Evolutionary conservation across 176 grass and related monocot genomes (phyloP), one percentile per base, ranked within the genome.

Genomic region (Metroxylon sagu): DNA sequence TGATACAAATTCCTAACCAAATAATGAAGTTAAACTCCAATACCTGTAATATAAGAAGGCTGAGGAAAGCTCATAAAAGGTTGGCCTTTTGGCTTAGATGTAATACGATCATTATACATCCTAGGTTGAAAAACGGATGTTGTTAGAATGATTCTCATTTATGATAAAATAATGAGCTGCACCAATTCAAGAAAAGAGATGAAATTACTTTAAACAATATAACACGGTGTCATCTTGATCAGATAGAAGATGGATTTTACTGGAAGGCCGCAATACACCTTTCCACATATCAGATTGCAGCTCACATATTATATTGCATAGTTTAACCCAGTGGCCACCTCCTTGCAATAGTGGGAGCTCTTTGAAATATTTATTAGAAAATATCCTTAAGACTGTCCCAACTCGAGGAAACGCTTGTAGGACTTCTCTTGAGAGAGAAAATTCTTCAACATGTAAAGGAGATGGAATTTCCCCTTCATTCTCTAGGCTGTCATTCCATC

Each of bases 231-330:
- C 74, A 73, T 95, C 86, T 77, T 89, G 73, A 82, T 84, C 63
- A 56, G 86, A 86, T 63, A 95, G 86, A 80, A 86, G 77, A 35
- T 66, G 76, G 63, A 95, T n/a, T 74, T 79, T 79, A 82, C 86
- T 84, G 67, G 78, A 79, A 25, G 83, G 55, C 52, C 57, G 51
- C 29, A 82, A 76, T 50, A 64, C 19, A 53, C 80, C 90, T 67
- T 82, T 83, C 86, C 85, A 90, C 26, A 95, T 82, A 66, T 86
- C 86, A 21, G 53, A 72, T 66, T 79, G 83, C 65, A 86, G 69
- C 28, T 77, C 82, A 71, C 71, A 87, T 64, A 74, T 65, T 50
- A 87, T 72, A 71, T 90, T 95, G 57, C 77, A 89, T 65, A 95
- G 75, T 58, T 60, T 80, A 57, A 79, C 82, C 90, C 90, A 95